phyloP scores from a whole-genome alignment of 2,329 filamentous ascomycete species.

The Microdochium trichocladiopsis region DNA sequence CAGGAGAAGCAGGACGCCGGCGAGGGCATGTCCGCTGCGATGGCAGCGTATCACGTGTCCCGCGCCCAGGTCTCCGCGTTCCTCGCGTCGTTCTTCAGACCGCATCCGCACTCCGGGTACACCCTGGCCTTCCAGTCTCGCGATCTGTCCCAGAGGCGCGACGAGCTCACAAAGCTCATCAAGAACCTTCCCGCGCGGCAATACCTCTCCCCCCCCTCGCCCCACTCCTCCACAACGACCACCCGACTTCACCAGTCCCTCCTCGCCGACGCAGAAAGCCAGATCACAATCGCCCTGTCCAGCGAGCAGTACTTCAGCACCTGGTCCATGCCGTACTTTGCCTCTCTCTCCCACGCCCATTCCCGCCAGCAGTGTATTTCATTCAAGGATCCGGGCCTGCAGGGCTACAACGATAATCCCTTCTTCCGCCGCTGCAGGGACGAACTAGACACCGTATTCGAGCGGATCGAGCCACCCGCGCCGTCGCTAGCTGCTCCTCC shows the following conservation, averaged over 20 bases:
- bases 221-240: not conserved
- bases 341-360: slow-evolving; percentile 48
- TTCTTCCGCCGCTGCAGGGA: slow-evolving; percentile 44
- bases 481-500: not conserved
- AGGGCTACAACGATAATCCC: slow-evolving; percentile 43
- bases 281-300: slow-evolving; percentile 41
- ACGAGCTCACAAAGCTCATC: slow-evolving; percentile 21
- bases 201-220: not conserved
- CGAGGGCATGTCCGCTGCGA: slow-evolving; percentile 18
- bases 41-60: slow-evolving; percentile 44
- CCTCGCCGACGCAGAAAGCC: slow-evolving; percentile 42
- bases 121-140: not conserved
- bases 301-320: slow-evolving; percentile 27
- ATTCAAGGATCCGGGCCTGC: slow-evolving; percentile 54
- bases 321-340: slow-evolving; percentile 54
- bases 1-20: slow-evolving; percentile 10
- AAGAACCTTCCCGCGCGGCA: slow-evolving; percentile 15
- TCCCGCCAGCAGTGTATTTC: slow-evolving; percentile 51
- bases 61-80: slow-evolving; percentile 43
- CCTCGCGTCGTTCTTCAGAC: slow-evolving; percentile 35
- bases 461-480: slow-evolving; percentile 14
- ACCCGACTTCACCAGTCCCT: slow-evolving; percentile 16
- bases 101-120: slow-evolving; percentile 29
- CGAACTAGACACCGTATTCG: slow-evolving; percentile 30
- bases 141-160: not conserved